Base-by-base conservation (phyloP, 257 asterid species). In the Solanum pinnatisectum region DNA sequence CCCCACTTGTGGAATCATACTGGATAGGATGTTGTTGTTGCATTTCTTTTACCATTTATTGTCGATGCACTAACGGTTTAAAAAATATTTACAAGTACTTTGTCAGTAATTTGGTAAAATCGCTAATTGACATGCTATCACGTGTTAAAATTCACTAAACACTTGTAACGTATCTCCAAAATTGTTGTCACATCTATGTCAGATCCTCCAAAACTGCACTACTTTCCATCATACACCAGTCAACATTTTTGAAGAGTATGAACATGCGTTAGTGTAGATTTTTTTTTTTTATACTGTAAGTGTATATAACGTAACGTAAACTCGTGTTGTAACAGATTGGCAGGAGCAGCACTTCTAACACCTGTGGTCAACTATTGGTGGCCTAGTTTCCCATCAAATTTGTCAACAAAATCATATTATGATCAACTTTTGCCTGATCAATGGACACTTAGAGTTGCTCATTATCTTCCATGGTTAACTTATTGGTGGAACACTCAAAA, bases 311-410 rank as follows among this genome's bases (percentile, higher is more conserved):
- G 1, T 74, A 74, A 74, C 3, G 3, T 73, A 37, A 20, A 20
- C 1, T 36, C 8, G 9, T 35, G 6, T 36, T 11, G 81, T 36
- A 36, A 73, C 32, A 74, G 83, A 74, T 74, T 74, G 30, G 52
- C 83, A 36, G 83, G 83, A 5, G 83, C 83, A 74, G 32, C 49
- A 20, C 83, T 74, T 4, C 83, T 74, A 74, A 74, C 83, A 22
- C 83, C 83, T 36, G 83, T 74, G 30, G 32, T 74, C 10, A 74
- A 74, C 83, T 74, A 74, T 37, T 74, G 83, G 83, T 74, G 83
- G 83, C 52, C 83, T 36, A 15, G 30, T 22, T 74, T 74, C 49
- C 83, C 83, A 36, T 37, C 83, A 74, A 74, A 74, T 36, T 36
- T 74, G 49, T 74, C 83, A 20, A 74, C 32, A 74, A 74, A 74